Base-by-base conservation (phyloP, 75 land plant genomes). In the Picea glauca region DNA sequence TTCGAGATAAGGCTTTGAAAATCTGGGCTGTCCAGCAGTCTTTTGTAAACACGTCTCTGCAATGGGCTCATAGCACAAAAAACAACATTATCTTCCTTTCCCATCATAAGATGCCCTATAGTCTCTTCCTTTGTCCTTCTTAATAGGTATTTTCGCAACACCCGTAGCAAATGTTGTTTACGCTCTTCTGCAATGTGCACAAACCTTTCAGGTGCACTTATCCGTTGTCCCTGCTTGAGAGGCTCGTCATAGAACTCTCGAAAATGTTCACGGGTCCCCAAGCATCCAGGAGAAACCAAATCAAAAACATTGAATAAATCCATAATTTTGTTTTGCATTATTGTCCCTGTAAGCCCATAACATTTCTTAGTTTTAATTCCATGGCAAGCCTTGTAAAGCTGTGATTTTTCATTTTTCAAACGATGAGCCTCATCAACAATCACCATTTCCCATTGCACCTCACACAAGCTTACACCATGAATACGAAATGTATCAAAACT, bases 71-170 rank as follows among this genome's bases (percentile, higher is more conserved):
- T 96, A 23, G 90, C 86, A 87, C 99, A 96, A 72, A 96, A 94
- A 5, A 96, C 91, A 63, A 96, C 94, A 86, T 94, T 96, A 85
- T 96, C 99, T 77, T 91, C 99, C 78, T 96, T 96, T 31, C 99
- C 99, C 83, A 84, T 83, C 95, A 96, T 91, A 58, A 96, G 93
- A 85, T 96, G 99, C 23, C 98, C 99, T 78, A 96, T 96, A 18
- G 99, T 96, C 75, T 94, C 98, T 77, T 92, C 88, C 74, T 96
- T 96, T 59, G 98, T 95, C 85, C 99, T 84, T 66, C 99, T 85
- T 70, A 96, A 70, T 5, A 94, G 72, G 77, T 91, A 88, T 43
- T 84, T 93, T 32, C 78, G 78, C 18, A 96, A 80, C 81, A 96
- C 91, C 72, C 76, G 12, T 32, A 83, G 88, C 31, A 96, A 81